Percentiles rank a stretch among this genome's conserved stretches.
Evolutionary conservation across 139 green algal species (phyloP).

Genomic region (Pycnococcus provasolii): DNA sequence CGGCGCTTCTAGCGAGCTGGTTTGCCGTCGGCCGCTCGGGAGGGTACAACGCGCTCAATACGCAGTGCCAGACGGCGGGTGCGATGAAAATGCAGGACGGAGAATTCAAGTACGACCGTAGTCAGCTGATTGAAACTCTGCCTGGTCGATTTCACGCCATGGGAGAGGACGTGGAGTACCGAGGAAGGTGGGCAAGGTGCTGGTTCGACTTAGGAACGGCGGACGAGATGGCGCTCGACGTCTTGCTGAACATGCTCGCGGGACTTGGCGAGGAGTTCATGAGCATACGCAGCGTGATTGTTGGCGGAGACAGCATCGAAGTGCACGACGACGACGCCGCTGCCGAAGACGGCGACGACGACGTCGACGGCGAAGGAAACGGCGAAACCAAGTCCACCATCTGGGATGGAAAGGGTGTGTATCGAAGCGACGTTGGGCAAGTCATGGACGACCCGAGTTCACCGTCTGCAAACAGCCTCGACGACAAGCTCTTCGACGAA

Average conservation of each 20-base stretch:
- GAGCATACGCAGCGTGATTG: too few species aligned
- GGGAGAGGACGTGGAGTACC: slow-evolving; percentile 1
- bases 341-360: slow-evolving; percentile 8
- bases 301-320: too few species aligned
- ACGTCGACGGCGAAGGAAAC: slow-evolving; percentile 10
- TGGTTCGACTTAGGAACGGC: slow-evolving; percentile 28
- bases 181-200: slow-evolving; percentile 15
- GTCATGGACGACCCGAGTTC: not conserved
- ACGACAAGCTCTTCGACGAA: not conserved
- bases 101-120: slow-evolving; percentile 14
- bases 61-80: slow-evolving; percentile 7
- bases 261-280: too few species aligned
- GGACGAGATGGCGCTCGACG: not conserved
- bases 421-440: slow-evolving; percentile 1
- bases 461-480: not conserved
- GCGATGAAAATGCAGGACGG: not conserved
- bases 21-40: slow-evolving; percentile 28
- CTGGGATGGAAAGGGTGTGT: not conserved
- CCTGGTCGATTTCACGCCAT: slow-evolving; percentile 11
- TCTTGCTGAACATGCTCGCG: not conserved
- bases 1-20: slow-evolving; percentile 25
- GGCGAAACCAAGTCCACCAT: not conserved
- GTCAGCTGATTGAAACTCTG: not conserved
- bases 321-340: too few species aligned
- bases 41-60: slow-evolving; percentile 24